These are phyloP conservation scores for Cryomyces antarcticus DNA, from an alignment of 495 filamentous ascomycete species.

Conservation along the genomic window DNA sequence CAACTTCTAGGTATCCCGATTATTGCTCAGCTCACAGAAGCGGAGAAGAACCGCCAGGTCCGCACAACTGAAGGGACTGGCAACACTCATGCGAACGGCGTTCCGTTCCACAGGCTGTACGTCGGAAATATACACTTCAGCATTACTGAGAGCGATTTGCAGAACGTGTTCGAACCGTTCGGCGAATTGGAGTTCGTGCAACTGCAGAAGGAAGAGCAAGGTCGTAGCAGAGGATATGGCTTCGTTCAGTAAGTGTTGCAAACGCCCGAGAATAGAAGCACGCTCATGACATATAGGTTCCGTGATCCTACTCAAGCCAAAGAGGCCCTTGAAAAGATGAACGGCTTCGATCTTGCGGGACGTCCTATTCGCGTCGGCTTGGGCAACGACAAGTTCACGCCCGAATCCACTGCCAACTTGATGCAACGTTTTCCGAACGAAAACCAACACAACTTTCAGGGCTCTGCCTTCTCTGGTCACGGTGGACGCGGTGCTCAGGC, in stretches of 20 bases:
- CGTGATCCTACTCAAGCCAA: slow-evolving; percentile 77
- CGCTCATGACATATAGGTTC: slow-evolving; percentile 36
- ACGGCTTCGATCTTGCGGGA: slow-evolving; percentile 95
- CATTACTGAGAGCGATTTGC: slow-evolving; percentile 89
- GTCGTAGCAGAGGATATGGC: slow-evolving; percentile 84
- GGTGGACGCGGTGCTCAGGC: slow-evolving; percentile 77
- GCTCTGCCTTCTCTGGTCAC: slow-evolving; percentile 81
- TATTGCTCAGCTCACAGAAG: slow-evolving; percentile 95
- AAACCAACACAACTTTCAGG: slow-evolving; percentile 64
- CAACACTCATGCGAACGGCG: slow-evolving; percentile 41
- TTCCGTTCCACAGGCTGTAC: slow-evolving; percentile 96
- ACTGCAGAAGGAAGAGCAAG: slow-evolving; percentile 83
- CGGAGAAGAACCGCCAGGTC: slow-evolving; percentile 96
- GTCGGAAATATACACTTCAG: slow-evolving; percentile 99
- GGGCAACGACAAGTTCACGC: slow-evolving; percentile 99
- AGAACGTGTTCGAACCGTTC: slow-evolving; percentile 95
- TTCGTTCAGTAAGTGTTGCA: slow-evolving; percentile 79
- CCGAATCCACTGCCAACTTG: slow-evolving; percentile 81
- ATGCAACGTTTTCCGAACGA: slow-evolving; percentile 74
- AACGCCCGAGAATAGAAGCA: background rate
- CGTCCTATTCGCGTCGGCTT: slow-evolving; percentile 96
- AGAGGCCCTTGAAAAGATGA: slow-evolving; percentile 96
- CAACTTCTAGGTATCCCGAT: slow-evolving; percentile 96
- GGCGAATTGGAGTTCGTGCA: slow-evolving; percentile 96
- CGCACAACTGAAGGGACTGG: slow-evolving; percentile 55